These are phyloP conservation scores for Eucalyptus melliodora DNA, from an alignment of 345 rosid species.

Conservation along the genomic window DNA sequence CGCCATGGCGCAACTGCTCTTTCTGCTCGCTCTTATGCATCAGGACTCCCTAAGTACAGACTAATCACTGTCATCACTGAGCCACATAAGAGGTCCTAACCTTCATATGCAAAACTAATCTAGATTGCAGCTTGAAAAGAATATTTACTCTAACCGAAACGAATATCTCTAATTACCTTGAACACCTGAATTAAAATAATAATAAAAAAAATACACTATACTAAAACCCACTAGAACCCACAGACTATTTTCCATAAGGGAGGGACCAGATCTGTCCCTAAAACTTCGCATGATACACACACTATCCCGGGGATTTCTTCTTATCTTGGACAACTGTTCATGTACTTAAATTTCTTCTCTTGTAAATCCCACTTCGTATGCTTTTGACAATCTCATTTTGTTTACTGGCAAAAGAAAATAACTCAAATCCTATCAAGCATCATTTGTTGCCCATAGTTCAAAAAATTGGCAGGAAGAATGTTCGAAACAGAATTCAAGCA, in stretches of 20 bases:
- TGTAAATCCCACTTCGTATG: background rate
- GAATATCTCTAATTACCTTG: background rate
- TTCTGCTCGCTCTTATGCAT: background rate
- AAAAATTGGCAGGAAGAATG: background rate
- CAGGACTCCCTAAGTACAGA: background rate
- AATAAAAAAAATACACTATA: no score
- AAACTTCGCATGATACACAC: background rate
- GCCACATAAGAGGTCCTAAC: background rate
- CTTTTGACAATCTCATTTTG: background rate
- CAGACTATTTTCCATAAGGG: background rate
- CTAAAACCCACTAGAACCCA: background rate
- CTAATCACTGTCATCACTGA: background rate
- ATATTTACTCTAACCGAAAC: no score
- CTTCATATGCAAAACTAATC: background rate
- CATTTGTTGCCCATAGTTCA: background rate
- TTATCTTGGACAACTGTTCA: background rate
- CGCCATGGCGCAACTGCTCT: background rate
- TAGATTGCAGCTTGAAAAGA: background rate
- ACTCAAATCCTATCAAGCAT: background rate
- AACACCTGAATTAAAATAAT: background rate
- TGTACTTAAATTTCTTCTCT: background rate
- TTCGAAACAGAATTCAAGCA: background rate
- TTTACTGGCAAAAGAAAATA: background rate
- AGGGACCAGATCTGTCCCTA: background rate
- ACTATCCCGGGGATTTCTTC: background rate